phyloP scores from a whole-genome alignment of 2,329 filamentous ascomycete genomes.

The Lasiodiplodia sp. region DNA sequence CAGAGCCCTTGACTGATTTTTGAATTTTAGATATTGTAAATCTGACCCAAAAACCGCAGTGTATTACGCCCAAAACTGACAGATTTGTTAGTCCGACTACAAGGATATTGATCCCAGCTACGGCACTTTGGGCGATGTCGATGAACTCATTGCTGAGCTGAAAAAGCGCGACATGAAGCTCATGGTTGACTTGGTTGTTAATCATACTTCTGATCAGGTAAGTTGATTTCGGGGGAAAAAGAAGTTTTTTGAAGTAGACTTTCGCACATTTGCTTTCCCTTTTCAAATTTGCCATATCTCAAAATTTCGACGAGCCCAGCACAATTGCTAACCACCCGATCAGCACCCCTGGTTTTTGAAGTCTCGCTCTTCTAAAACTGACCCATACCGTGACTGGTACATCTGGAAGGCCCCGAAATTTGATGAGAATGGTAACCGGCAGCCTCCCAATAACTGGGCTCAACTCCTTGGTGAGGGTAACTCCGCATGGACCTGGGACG shows the following conservation, averaged over 20 bases:
- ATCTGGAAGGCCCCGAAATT: constrained; percentile 69
- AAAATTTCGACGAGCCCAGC: not conserved
- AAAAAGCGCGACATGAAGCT: constrained; percentile 72
- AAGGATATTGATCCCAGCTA: constrained; percentile 70
- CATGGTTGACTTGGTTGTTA: constrained; percentile 78
- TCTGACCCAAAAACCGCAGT: not conserved
- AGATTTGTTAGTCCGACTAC: constrained; percentile 60
- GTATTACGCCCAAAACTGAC: not conserved
- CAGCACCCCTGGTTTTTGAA: constrained; percentile 75
- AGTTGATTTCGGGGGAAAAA: not conserved
- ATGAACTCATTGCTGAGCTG: constrained; percentile 65
- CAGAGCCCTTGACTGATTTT: not conserved
- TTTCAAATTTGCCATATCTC: not conserved
- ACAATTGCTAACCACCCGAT: not conserved
- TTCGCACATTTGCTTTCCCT: not conserved
- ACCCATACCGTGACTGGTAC: constrained; percentile 74
- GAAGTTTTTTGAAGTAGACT: not conserved
- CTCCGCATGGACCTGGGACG: constrained; percentile 55
- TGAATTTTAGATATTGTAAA: constrained; percentile 8
- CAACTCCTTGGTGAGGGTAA: constrained; percentile 49
- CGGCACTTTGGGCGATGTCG: constrained; percentile 71
- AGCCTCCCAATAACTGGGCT: constrained; percentile 65
- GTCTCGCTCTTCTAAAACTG: constrained; percentile 66
- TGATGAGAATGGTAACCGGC: constrained; percentile 59
- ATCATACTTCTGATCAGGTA: constrained; percentile 71